Conservation (phyloP, 768 basidiomycete species). For the Rickenella mellea region DNA sequence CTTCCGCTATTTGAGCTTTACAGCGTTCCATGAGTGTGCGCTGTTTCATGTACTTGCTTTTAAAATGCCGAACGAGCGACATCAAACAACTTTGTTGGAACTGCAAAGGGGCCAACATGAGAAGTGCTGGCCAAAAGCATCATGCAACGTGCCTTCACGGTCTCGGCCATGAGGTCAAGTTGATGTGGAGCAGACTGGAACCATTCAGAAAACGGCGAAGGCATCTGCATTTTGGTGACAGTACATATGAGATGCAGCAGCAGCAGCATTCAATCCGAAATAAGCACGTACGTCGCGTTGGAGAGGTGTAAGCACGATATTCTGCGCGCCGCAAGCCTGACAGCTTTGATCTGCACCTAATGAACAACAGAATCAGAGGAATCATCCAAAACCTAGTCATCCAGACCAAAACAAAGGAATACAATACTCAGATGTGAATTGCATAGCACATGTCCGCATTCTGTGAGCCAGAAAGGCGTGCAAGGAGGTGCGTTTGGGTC, state of each 20-base stretch:
- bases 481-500: slow-evolving; percentile 39
- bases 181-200: slow-evolving; percentile 55
- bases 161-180: slow-evolving; percentile 55
- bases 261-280: not conserved
- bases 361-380: not conserved
- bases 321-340: slow-evolving; percentile 51
- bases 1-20: slow-evolving; percentile 38
- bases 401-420: slow-evolving; percentile 9
- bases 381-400: not conserved
- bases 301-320: slow-evolving; percentile 61
- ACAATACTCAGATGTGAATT: slow-evolving; percentile 67
- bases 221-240: slow-evolving; percentile 41
- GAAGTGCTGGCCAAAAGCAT: not conserved
- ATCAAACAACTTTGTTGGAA: slow-evolving; percentile 76
- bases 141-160: slow-evolving; percentile 44
- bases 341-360: slow-evolving; percentile 69
- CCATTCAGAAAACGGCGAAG: slow-evolving; percentile 75
- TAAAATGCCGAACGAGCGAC: slow-evolving; percentile 56
- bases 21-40: slow-evolving; percentile 42
- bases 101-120: slow-evolving; percentile 23
- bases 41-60: slow-evolving; percentile 46
- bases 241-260: slow-evolving; percentile 2
- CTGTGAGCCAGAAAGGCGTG: slow-evolving; percentile 81
- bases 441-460: slow-evolving; percentile 81
- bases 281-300: slow-evolving; percentile 52